These are phyloP conservation scores for Gossypium davidsonii DNA, from an alignment of 441 rosid species.

Conservation along the genomic window DNA sequence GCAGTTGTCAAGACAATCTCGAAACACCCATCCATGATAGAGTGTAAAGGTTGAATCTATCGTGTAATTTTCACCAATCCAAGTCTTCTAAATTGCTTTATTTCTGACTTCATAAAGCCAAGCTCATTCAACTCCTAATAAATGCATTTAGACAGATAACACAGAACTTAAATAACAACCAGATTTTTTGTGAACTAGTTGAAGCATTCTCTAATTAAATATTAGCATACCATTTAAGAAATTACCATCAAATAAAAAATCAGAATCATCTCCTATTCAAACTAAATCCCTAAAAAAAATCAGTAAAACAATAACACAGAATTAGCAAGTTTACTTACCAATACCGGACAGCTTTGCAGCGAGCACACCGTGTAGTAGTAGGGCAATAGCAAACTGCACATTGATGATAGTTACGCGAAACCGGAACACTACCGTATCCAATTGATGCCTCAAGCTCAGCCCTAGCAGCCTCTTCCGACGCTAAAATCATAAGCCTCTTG, in stretches of 20 bases:
- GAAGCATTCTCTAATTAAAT: background rate
- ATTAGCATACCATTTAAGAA: background rate
- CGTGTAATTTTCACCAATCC: background rate
- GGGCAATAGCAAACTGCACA: slow-evolving; percentile 73
- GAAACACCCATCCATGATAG: background rate
- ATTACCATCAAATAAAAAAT: background rate
- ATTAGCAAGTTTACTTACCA: slow-evolving; percentile 42
- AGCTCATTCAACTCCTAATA: too few relatives aligned
- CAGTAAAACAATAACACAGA: background rate
- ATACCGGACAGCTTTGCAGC: slow-evolving; percentile 77
- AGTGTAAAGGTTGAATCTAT: background rate
- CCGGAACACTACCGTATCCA: slow-evolving; percentile 32
- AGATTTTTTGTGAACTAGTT: background rate
- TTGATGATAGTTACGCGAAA: slow-evolving; percentile 26
- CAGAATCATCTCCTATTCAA: background rate
- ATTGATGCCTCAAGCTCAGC: slow-evolving; percentile 70
- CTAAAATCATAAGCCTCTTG: slow-evolving; percentile 60
- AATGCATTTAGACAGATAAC: background rate
- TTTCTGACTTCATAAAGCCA: background rate
- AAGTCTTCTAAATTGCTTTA: background rate
- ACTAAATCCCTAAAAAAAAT: background rate
- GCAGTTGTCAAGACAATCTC: background rate
- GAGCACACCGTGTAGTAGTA: slow-evolving; percentile 76
- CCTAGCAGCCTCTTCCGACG: slow-evolving; percentile 80
- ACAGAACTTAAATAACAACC: background rate